Conservation (phyloP, 345 rosid genomes). For the Citrus medica region DNA sequence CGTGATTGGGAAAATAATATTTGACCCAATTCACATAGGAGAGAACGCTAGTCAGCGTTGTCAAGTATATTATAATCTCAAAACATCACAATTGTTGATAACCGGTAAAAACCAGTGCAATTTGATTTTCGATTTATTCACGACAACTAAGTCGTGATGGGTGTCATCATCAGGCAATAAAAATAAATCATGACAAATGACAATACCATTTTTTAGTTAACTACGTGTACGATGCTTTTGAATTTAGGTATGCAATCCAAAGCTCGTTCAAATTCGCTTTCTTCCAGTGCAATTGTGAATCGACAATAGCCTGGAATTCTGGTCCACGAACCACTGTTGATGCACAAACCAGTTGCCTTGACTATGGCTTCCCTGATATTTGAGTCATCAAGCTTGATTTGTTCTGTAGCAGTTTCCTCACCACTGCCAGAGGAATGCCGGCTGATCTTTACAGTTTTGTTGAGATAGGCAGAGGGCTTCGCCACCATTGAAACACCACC, state of each 20-base stretch:
- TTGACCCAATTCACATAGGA: no score
- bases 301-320: constrained; percentile 94
- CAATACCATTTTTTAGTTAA: neutral
- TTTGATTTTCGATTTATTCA: no score
- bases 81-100: no score
- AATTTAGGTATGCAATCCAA: constrained; percentile 60
- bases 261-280: constrained; percentile 64
- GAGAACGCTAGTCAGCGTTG: no score
- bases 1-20: no score
- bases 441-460: constrained; percentile 45
- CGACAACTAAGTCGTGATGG: neutral
- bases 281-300: constrained; percentile 72
- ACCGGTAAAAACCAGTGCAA: no score
- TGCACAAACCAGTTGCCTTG: constrained; percentile 67
- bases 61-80: no score
- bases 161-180: neutral
- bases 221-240: constrained; percentile 25
- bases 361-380: constrained; percentile 72
- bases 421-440: constrained; percentile 8
- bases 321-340: constrained; percentile 81
- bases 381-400: constrained; percentile 56
- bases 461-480: constrained; percentile 63
- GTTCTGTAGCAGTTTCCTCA: constrained; percentile 9
- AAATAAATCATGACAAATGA: neutral
- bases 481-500: constrained; percentile 90